Conservation (phyloP, 2,329 filamentous ascomycete species). For the Ustilaginoidea virens region DNA sequence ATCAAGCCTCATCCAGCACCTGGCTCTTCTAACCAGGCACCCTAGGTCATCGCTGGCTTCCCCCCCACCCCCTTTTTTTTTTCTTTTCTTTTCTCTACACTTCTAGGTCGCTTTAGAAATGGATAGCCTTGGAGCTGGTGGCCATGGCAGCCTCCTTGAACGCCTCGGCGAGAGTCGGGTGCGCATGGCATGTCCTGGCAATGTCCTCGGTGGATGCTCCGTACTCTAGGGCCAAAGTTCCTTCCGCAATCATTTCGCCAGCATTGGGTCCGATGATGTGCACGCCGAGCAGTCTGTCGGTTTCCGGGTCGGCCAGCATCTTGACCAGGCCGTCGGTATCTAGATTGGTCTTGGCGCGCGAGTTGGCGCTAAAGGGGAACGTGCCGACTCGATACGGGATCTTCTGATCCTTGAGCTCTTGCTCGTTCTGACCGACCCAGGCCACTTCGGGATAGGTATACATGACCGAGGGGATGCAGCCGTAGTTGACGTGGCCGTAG, state of each 20-base stretch:
- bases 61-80: no score
- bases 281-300: constrained; percentile 84
- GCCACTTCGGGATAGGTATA: constrained; percentile 98
- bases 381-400: constrained; percentile 85
- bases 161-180: constrained; percentile 89
- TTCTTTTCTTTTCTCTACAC: no score
- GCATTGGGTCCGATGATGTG: constrained; percentile 95
- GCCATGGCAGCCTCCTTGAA: constrained; percentile 99
- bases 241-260: constrained; percentile 99
- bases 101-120: constrained; percentile 56
- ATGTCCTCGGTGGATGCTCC: constrained; percentile 92
- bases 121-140: constrained; percentile 88
- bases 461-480: constrained; percentile 95
- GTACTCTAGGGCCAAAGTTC: constrained; percentile 87
- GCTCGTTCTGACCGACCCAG: constrained; percentile 96
- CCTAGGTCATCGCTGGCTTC: no score
- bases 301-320: constrained; percentile 92
- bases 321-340: constrained; percentile 95
- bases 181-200: constrained; percentile 86
- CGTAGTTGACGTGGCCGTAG: constrained; percentile 98
- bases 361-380: constrained; percentile 98
- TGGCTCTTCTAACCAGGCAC: no score
- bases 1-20: no score
- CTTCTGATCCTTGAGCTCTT: constrained; percentile 79
- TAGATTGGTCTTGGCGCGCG: constrained; percentile 94